Base-by-base conservation (phyloP, 768 basidiomycete species). In the Rhizopogon sp. region DNA sequence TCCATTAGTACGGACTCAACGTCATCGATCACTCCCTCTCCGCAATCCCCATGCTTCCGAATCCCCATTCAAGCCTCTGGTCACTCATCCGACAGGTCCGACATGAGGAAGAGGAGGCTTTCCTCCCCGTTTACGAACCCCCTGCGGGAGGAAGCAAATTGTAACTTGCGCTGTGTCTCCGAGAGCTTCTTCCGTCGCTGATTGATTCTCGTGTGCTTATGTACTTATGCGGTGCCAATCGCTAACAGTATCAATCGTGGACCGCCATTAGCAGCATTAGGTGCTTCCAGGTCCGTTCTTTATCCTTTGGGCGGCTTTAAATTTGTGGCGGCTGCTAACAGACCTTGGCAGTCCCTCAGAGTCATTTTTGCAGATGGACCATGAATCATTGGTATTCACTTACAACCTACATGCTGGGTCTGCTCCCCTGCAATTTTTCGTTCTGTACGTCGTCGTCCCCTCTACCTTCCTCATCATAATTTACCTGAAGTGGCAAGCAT, bases 381-480 rank as follows among this genome's bases (percentile, higher is more conserved):
- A 56, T 7, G 63, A 71, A 13, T 20, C 55, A 4, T 43, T 59
- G 9, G 56, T 47, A 16, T 85, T 84, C 60, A 76, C 77, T 2
- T 84, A 85, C 60, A 72, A 73, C 52, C 64, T 85, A 49, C 56
- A 69, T 2, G 77, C 73, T 28, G 75, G 70, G 20, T 64, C 65
- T 17, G 75, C 77, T 1, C 78, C 78, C 4, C 52, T 81, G 37
- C 73, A 79, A 43, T 77, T 85, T 56, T 58, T 75, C 46, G 76
- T 85, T 25, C 74, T 78, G 84, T 85, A 63, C 61, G 82, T 25
- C 47, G 45, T 25, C 47, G 43, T 22, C 35, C 2, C 29, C 11
- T 39, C n/a, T 17, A 9, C 14, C 14, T 16, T 50, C 11, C 43
- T 29, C 62, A 5, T 64, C 49, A 67, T 70, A 31, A 76, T 76